Percentiles rank a stretch among this genome's conserved stretches.
Evolutionary conservation across 306 rosid species (phyloP).

Genomic region (Gillenia trifoliata): DNA sequence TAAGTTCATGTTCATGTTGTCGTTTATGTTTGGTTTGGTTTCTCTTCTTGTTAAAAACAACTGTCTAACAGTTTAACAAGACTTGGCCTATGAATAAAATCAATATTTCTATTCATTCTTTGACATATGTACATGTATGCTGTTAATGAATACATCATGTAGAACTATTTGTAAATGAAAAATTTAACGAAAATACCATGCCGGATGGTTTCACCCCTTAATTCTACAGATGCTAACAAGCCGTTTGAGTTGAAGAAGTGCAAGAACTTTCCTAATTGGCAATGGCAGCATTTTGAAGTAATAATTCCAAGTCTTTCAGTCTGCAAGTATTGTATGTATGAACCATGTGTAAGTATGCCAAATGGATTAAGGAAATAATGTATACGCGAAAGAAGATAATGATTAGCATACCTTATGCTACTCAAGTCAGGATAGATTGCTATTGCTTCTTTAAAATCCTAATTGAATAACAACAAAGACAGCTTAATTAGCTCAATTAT

Average conservation of each 20-base stretch:
- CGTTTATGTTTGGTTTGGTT: background rate
- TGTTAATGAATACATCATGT: background rate
- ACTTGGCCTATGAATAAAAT: background rate
- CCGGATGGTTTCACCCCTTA: background rate
- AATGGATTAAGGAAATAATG: background rate
- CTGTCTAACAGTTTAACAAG: background rate
- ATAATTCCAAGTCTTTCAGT: slow-evolving; percentile 69
- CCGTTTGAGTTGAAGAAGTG: background rate
- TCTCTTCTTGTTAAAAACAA: too few relatives aligned
- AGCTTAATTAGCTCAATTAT: slow-evolving; percentile 13
- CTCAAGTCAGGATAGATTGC: slow-evolving; percentile 86
- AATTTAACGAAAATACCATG: background rate
- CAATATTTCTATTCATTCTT: background rate
- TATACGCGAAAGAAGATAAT: background rate
- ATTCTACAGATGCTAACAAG: too few relatives aligned
- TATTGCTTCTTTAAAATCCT: slow-evolving; percentile 81
- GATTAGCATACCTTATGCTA: slow-evolving; percentile 50
- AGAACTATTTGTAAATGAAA: background rate
- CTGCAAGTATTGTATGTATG: slow-evolving; percentile 40
- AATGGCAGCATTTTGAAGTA: slow-evolving; percentile 55
- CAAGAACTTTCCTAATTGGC: slow-evolving; percentile 36
- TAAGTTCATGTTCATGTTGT: background rate
- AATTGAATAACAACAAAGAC: slow-evolving; percentile 8
- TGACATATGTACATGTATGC: background rate
- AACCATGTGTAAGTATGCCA: background rate